Evolutionary conservation across 129 eudicot genomes (phyloP).

Genomic region (Arctium minus): DNA sequence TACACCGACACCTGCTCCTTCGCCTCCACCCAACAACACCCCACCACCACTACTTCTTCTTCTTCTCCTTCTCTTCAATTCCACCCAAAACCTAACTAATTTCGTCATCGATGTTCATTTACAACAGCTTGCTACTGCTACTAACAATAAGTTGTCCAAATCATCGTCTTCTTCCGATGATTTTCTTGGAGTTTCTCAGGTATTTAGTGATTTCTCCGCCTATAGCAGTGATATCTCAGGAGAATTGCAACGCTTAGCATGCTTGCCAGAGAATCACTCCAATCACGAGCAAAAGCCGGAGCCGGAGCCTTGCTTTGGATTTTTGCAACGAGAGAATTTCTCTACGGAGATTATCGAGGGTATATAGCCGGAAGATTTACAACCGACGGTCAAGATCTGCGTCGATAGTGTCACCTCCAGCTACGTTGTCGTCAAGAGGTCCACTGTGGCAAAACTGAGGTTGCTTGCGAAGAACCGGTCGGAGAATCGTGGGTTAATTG

Average conservation of each 20-base stretch:
- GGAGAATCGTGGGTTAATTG: conserved; percentile 81
- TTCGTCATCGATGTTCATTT: conserved; percentile 73
- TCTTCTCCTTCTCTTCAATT: conserved; percentile 15
- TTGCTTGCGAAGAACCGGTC: conserved; percentile 79
- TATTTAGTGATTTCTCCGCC: conserved; percentile 69
- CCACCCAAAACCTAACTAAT: conserved; percentile 59
- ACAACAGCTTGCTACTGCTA: conserved; percentile 53
- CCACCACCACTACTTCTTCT: background rate
- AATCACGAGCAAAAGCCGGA: conserved; percentile 24
- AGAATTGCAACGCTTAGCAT: conserved; percentile 70
- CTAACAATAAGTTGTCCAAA: conserved; percentile 17
- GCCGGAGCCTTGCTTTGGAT: conserved; percentile 66
- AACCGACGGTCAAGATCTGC: conserved; percentile 92
- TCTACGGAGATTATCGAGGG: conserved; percentile 80
- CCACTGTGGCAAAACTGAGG: conserved; percentile 82
- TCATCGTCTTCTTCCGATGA: conserved; percentile 22
- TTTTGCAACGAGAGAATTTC: conserved; percentile 58
- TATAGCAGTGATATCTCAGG: conserved; percentile 88
- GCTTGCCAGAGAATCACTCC: conserved; percentile 23
- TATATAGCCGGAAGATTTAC: conserved; percentile 83
- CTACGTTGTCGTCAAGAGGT: conserved; percentile 60
- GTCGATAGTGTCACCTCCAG: conserved; percentile 57
- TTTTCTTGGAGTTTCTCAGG: conserved; percentile 50
- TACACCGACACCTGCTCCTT: conserved; percentile 20
- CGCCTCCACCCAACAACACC: background rate